A percentile compares a stretch with the other conserved stretches of the same genome.
phyloP scores from a whole-genome alignment of 192 early-diverging fungal species.

The Gaertneriomyces semiglobifer region DNA sequence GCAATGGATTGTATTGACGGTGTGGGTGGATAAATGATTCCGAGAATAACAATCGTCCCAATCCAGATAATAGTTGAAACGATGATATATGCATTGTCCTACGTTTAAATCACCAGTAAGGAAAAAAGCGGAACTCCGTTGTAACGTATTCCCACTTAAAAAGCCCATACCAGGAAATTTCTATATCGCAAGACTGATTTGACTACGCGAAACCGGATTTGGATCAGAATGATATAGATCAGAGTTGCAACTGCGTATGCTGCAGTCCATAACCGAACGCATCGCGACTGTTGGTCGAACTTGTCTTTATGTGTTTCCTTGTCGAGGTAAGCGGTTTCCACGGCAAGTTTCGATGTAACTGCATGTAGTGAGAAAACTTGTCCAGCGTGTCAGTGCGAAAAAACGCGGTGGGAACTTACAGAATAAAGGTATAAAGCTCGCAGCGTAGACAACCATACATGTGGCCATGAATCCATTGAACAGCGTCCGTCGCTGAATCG shows the following conservation, averaged over 20 bases:
- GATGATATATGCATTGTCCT: conserved; percentile 8
- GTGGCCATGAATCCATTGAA: conserved; percentile 13
- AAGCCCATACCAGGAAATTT: conserved; percentile 9
- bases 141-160: not conserved
- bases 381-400: too few relatives aligned
- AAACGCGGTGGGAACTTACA: conserved; percentile 5
- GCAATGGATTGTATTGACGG: conserved; percentile 8
- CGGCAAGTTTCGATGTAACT: too few relatives aligned
- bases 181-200: conserved; percentile 16
- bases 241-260: conserved; percentile 17
- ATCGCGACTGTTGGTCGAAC: too few relatives aligned
- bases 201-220: conserved; percentile 28
- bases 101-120: not conserved
- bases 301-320: too few relatives aligned
- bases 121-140: not conserved
- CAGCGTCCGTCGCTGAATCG: conserved; percentile 6
- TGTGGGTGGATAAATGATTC: conserved; percentile 15
- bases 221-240: conserved; percentile 23
- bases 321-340: too few relatives aligned
- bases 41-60: not conserved
- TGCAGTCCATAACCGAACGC: conserved; percentile 16
- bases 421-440: conserved; percentile 14
- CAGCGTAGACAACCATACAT: conserved; percentile 5
- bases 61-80: conserved; percentile 11
- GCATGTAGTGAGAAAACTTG: too few relatives aligned